A percentile compares a stretch with the other conserved stretches of the same genome.
These are phyloP conservation scores for Trypanosoma caninum DNA, from an alignment of 208 protist genomes.

Conservation along the genomic window DNA sequence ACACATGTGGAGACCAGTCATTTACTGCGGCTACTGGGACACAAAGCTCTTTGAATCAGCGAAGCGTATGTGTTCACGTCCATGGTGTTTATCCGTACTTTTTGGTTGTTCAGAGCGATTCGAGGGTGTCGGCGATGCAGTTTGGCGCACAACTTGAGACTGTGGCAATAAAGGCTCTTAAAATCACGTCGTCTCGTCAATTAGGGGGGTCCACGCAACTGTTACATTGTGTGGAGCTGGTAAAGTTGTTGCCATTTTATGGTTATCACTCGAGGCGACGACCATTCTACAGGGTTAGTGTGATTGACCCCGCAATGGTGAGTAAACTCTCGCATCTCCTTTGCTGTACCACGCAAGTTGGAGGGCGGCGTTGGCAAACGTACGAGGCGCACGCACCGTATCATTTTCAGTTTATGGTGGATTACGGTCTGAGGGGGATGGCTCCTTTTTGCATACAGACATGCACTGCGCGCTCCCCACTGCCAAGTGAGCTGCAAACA, in stretches of 20 bases:
- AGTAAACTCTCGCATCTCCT: conserved; percentile 37
- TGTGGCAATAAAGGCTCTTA: conserved; percentile 21
- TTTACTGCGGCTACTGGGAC: too few species aligned
- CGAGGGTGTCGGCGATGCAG: conserved; percentile 44
- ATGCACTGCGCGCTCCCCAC: conserved; percentile 19
- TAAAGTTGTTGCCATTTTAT: conserved; percentile 63
- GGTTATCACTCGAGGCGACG: conserved; percentile 46
- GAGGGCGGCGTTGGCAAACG: conserved; percentile 55
- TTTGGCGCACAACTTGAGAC: conserved; percentile 78
- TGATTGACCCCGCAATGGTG: conserved; percentile 54
- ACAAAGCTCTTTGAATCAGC: conserved; percentile 10
- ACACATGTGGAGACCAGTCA: neutral
- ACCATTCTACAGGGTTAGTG: conserved; percentile 61
- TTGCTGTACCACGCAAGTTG: conserved; percentile 43
- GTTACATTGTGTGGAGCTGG: conserved; percentile 67
- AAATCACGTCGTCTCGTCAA: neutral
- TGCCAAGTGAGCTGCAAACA: conserved; percentile 3
- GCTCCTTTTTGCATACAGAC: conserved; percentile 41
- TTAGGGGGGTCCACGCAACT: conserved; percentile 30
- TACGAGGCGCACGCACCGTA: conserved; percentile 61
- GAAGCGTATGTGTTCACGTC: conserved; percentile 66
- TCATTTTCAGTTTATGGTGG: conserved; percentile 76
- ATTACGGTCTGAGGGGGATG: conserved; percentile 58
- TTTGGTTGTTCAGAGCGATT: conserved; percentile 53
- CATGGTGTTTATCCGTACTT: conserved; percentile 83